Conservation (phyloP, 192 early-diverging fungal species). For the Mortierella alpina region DNA sequence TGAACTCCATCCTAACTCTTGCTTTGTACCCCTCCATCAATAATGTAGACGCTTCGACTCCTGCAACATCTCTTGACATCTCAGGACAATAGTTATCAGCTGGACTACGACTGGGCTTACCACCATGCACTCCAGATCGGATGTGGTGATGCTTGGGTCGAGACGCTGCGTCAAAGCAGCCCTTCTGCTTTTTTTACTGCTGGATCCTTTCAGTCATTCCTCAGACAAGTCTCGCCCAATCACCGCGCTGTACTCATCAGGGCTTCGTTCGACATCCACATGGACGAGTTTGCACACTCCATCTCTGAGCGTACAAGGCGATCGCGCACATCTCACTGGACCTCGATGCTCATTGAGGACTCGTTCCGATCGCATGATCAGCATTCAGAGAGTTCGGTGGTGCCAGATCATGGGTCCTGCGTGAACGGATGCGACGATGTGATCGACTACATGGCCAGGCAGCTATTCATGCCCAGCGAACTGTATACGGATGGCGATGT, state of each 20-base stretch:
- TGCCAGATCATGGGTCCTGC: background rate
- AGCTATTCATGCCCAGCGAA: background rate
- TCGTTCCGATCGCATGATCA: constrained; percentile 16
- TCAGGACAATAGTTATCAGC: constrained; percentile 16
- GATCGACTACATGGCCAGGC: constrained; percentile 16
- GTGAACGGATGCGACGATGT: constrained; percentile 8
- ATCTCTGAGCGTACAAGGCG: background rate
- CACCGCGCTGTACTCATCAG: constrained; percentile 26
- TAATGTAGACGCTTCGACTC: constrained; percentile 12
- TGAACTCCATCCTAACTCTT: no score
- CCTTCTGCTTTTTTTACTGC: background rate
- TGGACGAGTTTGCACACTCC: background rate
- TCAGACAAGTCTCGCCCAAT: background rate
- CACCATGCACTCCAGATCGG: constrained; percentile 8
- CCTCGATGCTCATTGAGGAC: constrained; percentile 22
- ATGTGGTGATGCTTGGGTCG: constrained; percentile 19
- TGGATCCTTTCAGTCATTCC: background rate
- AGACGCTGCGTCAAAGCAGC: background rate
- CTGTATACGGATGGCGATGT: background rate
- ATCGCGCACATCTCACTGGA: background rate
- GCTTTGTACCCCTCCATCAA: background rate
- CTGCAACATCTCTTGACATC: constrained; percentile 16
- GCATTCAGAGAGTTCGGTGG: background rate
- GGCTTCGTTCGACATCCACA: constrained; percentile 3
- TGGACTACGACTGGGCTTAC: constrained; percentile 41